Conservation (phyloP, 2,329 filamentous ascomycete species). For the Ophiostoma pallidulum region DNA sequence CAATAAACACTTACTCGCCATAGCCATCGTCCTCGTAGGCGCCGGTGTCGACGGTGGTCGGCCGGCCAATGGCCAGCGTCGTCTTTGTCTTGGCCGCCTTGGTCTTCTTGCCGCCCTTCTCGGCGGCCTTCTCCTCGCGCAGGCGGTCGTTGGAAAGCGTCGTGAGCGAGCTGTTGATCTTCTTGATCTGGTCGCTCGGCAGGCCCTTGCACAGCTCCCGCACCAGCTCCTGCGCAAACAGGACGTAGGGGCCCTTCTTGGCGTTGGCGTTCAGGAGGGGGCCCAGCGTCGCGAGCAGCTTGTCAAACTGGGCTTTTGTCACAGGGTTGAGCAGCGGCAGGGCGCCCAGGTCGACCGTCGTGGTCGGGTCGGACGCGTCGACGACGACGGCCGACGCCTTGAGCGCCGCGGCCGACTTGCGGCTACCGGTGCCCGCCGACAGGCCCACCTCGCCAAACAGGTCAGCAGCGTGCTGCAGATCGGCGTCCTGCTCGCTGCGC, state of each 20-base stretch:
- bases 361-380: conserved; percentile 63
- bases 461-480: conserved; percentile 82
- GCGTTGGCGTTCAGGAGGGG: conserved; percentile 65
- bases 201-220: conserved; percentile 83
- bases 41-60: conserved; percentile 57
- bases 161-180: conserved; percentile 80
- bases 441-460: conserved; percentile 72
- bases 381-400: conserved; percentile 53
- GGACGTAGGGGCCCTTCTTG: conserved; percentile 82
- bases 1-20: conserved; percentile 60
- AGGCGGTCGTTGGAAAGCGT: conserved; percentile 93
- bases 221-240: conserved; percentile 85
- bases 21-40: conserved; percentile 60
- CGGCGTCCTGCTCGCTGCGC: conserved; percentile 74
- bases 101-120: conserved; percentile 92
- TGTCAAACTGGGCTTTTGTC: conserved; percentile 78
- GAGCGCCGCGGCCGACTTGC: conserved; percentile 54
- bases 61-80: conserved; percentile 58
- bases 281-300: conserved; percentile 65
- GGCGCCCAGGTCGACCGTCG: conserved; percentile 69
- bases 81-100: conserved; percentile 97
- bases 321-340: conserved; percentile 82
- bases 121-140: conserved; percentile 92
- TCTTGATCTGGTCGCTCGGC: conserved; percentile 91
- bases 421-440: conserved; percentile 57